Base-by-base conservation (phyloP, 768 basidiomycete genomes). In the Russula dissimulans region DNA sequence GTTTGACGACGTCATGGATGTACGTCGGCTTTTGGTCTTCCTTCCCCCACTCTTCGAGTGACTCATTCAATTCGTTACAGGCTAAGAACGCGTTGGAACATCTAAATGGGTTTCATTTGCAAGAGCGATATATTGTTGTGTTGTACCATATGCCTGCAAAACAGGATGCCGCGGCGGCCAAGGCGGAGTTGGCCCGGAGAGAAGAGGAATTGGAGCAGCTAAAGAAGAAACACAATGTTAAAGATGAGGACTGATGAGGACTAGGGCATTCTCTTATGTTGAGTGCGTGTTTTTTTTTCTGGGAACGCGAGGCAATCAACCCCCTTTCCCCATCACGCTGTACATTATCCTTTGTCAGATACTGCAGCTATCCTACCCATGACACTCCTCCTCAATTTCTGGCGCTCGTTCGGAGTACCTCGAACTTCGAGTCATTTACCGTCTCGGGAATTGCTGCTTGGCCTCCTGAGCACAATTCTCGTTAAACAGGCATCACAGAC, bases 141-240 rank as follows among this genome's bases (percentile, higher is more conserved):
- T 77, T 97, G 32, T 98, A 95, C 69, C 95, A 98, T 71, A 95
- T 97, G 86, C 92, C 94, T 41, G 87, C 92, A n/a, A 91, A 94
- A 72, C 92, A 95, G 69, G 92, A 95, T 67, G 92, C 92, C 1
- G 91, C 92, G 1, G 87, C 91, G 7, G 88, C 89, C 14, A 97
- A 97, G 70, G 90, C 91, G 22, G 95, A 98, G 66, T 75, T 98
- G 54, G 90, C 91, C 14, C 83, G 84, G 67, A 78, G 95, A 68
- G 95, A 98, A 76, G 88, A 93, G 72, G 95, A 95, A 65, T 77
- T 97, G 39, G 84, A 81, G 0, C 84, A 85, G 65, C 78, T 95
- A 68, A 97, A 97, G 80, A 82, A 84, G 74, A 85, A 85, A 71
- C 89, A 93, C 70, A 73, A 92, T 66, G 91, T 95, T 66, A 70